phyloP scores from a whole-genome alignment of 2,329 filamentous ascomycete genomes.

The Alternaria ventricosa region DNA sequence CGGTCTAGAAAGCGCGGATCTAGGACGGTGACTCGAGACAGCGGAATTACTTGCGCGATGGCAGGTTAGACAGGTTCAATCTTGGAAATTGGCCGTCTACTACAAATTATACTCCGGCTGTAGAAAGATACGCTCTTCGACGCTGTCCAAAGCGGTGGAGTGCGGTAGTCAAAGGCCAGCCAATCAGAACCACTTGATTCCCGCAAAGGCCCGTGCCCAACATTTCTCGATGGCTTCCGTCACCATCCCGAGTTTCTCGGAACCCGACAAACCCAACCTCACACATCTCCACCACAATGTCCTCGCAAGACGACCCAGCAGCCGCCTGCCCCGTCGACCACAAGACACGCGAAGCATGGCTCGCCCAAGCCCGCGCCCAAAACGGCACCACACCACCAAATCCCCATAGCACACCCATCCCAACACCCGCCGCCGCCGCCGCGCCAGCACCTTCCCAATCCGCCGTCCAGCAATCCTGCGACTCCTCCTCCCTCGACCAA shows the following conservation, averaged over 20 bases:
- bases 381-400: conserved; percentile 27
- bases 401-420: conserved; percentile 23
- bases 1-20: conserved; percentile 8
- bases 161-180: conserved; percentile 6
- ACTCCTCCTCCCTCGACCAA: conserved; percentile 48
- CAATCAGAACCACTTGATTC: conserved; percentile 27
- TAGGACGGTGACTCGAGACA: neutral
- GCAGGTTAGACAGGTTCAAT: neutral
- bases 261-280: conserved; percentile 2
- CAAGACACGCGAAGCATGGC: conserved; percentile 86
- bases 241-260: conserved; percentile 19
- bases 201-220: conserved; percentile 30
- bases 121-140: neutral
- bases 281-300: conserved; percentile 24
- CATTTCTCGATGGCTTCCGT: conserved; percentile 30
- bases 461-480: conserved; percentile 42
- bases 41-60: neutral
- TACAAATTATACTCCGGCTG: neutral
- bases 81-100: neutral
- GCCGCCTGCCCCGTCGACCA: conserved; percentile 83
- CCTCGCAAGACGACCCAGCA: conserved; percentile 42
- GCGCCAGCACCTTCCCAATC: conserved; percentile 19
- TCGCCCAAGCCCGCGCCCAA: conserved; percentile 68
- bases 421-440: conserved; percentile 38
- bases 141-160: conserved; percentile 20